These are phyloP conservation scores for Rhipidocladum racemiflorum DNA, from an alignment of 176 grass and related monocot genomes.

Conservation along the genomic window DNA sequence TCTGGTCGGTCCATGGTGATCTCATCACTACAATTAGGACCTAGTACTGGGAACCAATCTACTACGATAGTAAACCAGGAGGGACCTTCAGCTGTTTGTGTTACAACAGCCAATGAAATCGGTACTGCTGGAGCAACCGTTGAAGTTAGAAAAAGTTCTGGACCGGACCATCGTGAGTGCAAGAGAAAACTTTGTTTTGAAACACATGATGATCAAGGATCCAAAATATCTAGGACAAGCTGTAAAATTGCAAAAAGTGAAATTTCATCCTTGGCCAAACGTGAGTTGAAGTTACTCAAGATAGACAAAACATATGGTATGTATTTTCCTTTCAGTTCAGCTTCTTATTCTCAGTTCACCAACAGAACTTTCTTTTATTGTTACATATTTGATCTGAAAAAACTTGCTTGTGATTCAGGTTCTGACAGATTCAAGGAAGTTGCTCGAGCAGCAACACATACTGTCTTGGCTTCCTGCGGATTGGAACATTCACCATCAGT, in stretches of 20 bases:
- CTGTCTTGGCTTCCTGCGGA: slow-evolving; percentile 62
- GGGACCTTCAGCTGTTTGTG: not conserved
- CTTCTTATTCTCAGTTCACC: not conserved
- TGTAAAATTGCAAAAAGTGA: slow-evolving; percentile 52
- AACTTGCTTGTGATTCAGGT: slow-evolving; percentile 35
- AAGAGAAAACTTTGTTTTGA: slow-evolving; percentile 41
- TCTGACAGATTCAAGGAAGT: slow-evolving; percentile 66
- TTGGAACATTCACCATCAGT: slow-evolving; percentile 45
- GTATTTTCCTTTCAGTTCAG: not conserved
- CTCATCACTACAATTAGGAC: not conserved
- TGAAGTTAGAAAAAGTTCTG: slow-evolving; percentile 22
- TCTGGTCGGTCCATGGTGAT: not conserved
- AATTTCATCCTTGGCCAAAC: slow-evolving; percentile 56
- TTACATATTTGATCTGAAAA: not conserved
- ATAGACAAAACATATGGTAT: slow-evolving; percentile 70
- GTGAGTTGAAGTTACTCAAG: slow-evolving; percentile 53
- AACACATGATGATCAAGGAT: slow-evolving; percentile 27
- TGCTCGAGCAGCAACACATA: slow-evolving; percentile 71
- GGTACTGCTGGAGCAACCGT: not conserved
- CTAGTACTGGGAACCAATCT: slow-evolving; percentile 16
- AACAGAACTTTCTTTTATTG: not conserved
- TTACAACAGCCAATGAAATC: slow-evolving; percentile 4
- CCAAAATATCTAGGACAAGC: slow-evolving; percentile 23
- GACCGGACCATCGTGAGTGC: not conserved
- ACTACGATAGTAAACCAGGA: slow-evolving; percentile 7